These are phyloP conservation scores for Fusarium nelsonii DNA, from an alignment of 2,329 filamentous ascomycete genomes.

Conservation along the genomic window DNA sequence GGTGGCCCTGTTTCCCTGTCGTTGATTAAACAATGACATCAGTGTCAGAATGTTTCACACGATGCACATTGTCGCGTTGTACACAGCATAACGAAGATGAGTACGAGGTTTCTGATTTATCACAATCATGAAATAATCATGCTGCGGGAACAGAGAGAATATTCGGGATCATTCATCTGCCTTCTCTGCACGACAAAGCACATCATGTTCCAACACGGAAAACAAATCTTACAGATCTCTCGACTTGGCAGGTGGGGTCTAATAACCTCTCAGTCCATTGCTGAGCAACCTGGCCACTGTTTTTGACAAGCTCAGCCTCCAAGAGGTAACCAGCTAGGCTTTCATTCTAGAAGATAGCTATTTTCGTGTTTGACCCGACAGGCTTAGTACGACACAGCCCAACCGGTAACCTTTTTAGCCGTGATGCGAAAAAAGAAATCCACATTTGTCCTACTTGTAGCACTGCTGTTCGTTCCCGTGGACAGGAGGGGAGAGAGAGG, in stretches of 20 bases:
- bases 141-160: conserved; percentile 11
- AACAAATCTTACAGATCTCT: conserved; percentile 11
- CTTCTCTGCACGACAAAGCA: not conserved
- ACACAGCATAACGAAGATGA: conserved; percentile 1
- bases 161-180: conserved; percentile 29
- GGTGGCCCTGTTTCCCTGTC: conserved; percentile 22
- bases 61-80: conserved; percentile 5
- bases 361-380: conserved; percentile 10
- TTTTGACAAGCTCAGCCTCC: conserved; percentile 29
- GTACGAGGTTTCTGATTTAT: conserved; percentile 4
- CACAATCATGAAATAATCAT: conserved; percentile 2
- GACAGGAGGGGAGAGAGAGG: conserved; percentile 8
- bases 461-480: conserved; percentile 12
- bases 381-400: conserved; percentile 32
- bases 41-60: conserved; percentile 18
- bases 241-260: conserved; percentile 10
- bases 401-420: not conserved
- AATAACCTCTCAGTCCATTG: not conserved
- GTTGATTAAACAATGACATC: conserved; percentile 31
- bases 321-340: conserved; percentile 34
- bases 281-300: conserved; percentile 14
- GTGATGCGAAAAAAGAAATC: not conserved
- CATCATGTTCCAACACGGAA: conserved; percentile 2
- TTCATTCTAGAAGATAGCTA: conserved; percentile 21
- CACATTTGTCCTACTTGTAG: conserved; percentile 6